Percentiles rank a stretch among this genome's conserved stretches.
These are phyloP conservation scores for Fraxinus excelsior DNA, from an alignment of 257 asterid species.

Conservation along the genomic window DNA sequence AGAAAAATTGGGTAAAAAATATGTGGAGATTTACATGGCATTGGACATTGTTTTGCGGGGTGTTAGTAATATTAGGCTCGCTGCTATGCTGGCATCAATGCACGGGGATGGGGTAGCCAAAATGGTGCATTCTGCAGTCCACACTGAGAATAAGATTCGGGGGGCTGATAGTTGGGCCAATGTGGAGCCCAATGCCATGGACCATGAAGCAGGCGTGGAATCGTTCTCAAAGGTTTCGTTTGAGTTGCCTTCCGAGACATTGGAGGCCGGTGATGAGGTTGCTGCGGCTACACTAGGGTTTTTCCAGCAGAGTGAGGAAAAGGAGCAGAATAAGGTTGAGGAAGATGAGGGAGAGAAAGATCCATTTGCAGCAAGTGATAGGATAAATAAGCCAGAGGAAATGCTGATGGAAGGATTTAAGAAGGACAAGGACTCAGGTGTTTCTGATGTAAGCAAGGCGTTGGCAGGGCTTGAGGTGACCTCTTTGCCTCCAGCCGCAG, in stretches of 20 bases:
- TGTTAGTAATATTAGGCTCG: constrained; percentile 86
- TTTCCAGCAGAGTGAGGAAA: constrained; percentile 60
- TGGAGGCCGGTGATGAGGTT: constrained; percentile 88
- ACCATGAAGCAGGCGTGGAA: constrained; percentile 66
- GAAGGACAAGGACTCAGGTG: constrained; percentile 72
- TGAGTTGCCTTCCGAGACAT: constrained; percentile 88
- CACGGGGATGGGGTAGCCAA: constrained; percentile 97
- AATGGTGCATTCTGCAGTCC: constrained; percentile 88
- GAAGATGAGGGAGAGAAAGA: constrained; percentile 76
- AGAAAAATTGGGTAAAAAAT: constrained; percentile 85
- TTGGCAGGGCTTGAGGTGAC: constrained; percentile 91
- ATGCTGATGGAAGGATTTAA: constrained; percentile 83
- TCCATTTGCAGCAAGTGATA: constrained; percentile 97
- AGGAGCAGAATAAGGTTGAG: constrained; percentile 64
- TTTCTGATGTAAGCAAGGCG: constrained; percentile 75
- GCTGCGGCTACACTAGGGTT: constrained; percentile 65
- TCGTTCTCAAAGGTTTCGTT: constrained; percentile 53
- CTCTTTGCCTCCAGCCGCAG: constrained; percentile 87
- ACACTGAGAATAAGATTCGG: constrained; percentile 87
- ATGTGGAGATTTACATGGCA: constrained; percentile 95
- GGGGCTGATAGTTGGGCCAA: constrained; percentile 87
- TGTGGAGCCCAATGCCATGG: constrained; percentile 61
- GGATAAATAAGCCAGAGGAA: constrained; percentile 80
- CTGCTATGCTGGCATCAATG: constrained; percentile 92
- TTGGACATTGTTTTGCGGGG: constrained; percentile 93